phyloP scores from a whole-genome alignment of 768 basidiomycete species.

The Omphalotus guepiniiformis region DNA sequence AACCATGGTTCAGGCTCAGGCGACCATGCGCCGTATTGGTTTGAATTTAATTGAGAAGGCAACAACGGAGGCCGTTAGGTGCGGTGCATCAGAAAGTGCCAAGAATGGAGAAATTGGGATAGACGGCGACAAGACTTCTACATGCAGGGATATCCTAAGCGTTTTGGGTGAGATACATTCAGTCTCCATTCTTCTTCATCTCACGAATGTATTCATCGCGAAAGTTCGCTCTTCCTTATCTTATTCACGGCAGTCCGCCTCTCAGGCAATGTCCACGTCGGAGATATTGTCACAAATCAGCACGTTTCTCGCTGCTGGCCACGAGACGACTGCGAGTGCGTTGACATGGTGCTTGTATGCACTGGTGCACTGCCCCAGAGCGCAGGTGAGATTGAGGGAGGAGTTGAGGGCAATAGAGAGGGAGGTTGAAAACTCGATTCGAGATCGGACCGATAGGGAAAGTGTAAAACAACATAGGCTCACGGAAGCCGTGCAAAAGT shows the following conservation, averaged over 20 bases:
- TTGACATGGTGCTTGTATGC: constrained; percentile 62
- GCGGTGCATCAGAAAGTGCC: constrained; percentile 18
- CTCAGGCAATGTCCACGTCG: constrained; percentile 48
- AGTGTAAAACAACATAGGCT: constrained; percentile 9
- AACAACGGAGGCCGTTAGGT: constrained; percentile 33
- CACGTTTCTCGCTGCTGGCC: constrained; percentile 60
- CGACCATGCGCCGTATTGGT: constrained; percentile 51
- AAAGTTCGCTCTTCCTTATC: constrained; percentile 1
- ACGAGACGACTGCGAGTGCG: constrained; percentile 58
- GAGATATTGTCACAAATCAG: constrained; percentile 62
- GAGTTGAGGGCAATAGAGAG: constrained; percentile 30
- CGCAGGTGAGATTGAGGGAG: constrained; percentile 33
- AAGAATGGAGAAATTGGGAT: constrained; percentile 20
- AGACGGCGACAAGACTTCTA: constrained; percentile 28
- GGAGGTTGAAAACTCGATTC: too few relatives aligned
- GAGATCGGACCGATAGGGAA: too few relatives aligned
- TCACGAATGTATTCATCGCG: too few relatives aligned
- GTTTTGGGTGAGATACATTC: constrained; percentile 38
- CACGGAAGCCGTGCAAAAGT: constrained; percentile 29
- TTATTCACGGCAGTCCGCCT: constrained; percentile 33
- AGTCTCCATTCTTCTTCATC: neutral
- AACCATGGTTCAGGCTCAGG: constrained; percentile 38
- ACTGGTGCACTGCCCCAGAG: constrained; percentile 38
- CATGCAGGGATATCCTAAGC: constrained; percentile 52
- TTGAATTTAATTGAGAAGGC: constrained; percentile 46